A percentile compares a stretch with the other conserved stretches of the same genome.
Conservation (phyloP, 176 grass and related monocot species). For the Pontederia paniculata region DNA sequence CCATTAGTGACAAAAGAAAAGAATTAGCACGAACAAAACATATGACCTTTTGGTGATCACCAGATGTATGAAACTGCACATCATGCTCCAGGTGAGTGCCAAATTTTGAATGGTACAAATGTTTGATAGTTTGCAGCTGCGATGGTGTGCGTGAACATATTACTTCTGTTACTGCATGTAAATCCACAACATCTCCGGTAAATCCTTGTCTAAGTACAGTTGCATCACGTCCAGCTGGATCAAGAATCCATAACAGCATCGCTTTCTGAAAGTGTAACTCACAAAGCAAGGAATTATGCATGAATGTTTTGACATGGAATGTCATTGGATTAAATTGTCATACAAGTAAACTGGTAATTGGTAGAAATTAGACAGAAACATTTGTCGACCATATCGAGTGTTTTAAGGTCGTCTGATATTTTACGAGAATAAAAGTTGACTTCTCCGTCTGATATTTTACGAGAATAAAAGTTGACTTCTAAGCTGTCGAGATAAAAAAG, state of each 20-base stretch:
- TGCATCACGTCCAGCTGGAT: constrained; percentile 90
- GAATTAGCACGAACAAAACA: neutral
- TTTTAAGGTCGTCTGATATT: no score
- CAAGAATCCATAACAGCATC: constrained; percentile 83
- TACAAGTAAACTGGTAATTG: no score
- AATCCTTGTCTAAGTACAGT: constrained; percentile 65
- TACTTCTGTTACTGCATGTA: constrained; percentile 74
- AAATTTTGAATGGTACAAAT: constrained; percentile 67
- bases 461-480: no score
- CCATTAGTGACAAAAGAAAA: constrained; percentile 3
- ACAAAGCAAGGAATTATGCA: neutral
- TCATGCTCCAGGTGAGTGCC: constrained; percentile 76
- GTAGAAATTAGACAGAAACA: no score
- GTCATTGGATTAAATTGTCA: no score
- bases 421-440: no score
- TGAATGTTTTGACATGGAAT: no score
- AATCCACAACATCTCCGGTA: constrained; percentile 43
- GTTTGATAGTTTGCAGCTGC: constrained; percentile 90
- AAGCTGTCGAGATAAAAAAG: no score
- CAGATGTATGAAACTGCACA: constrained; percentile 39
- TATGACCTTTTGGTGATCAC: constrained; percentile 87
- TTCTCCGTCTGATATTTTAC: no score
- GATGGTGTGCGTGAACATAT: constrained; percentile 95
- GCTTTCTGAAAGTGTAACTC: constrained; percentile 51
- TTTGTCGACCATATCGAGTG: no score